phyloP scores from a whole-genome alignment of 805 yeast species.

The Saccharomycopsis sp. region DNA sequence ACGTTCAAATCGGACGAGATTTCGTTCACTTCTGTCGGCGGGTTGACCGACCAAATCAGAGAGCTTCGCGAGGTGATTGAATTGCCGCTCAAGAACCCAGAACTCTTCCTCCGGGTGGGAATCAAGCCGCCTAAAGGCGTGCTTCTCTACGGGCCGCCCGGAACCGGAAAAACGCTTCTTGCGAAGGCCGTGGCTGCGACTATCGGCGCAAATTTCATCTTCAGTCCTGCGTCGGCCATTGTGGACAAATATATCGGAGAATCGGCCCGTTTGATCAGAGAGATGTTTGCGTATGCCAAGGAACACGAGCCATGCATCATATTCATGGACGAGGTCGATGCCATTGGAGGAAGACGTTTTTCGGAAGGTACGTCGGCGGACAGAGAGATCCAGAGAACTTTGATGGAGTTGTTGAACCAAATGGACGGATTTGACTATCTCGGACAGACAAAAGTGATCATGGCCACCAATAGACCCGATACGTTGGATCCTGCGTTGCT shows the following conservation, averaged over 20 bases:
- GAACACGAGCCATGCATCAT: conserved; percentile 98
- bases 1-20: conserved; percentile 97
- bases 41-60: conserved; percentile 89
- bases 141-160: conserved; percentile 94
- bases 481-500: conserved; percentile 94
- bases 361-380: conserved; percentile 98
- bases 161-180: conserved; percentile 95
- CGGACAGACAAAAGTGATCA: conserved; percentile 94
- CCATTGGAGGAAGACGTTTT: conserved; percentile 97
- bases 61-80: conserved; percentile 97
- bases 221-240: conserved; percentile 97
- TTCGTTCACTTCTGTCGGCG: conserved; percentile 93
- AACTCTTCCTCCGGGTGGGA: conserved; percentile 89
- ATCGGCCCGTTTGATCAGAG: conserved; percentile 92
- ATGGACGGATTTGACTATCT: conserved; percentile 98
- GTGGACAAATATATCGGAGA: conserved; percentile 98
- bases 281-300: conserved; percentile 95
- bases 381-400: conserved; percentile 95
- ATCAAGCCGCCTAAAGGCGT: conserved; percentile 99
- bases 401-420: conserved; percentile 94
- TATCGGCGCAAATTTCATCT: conserved; percentile 94
- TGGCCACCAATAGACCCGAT: conserved; percentile 99
- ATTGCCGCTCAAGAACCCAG: conserved; percentile 94
- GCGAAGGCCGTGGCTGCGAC: conserved; percentile 99
- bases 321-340: conserved; percentile 98